Conservation (phyloP, 306 rosid genomes). For the Purshia tridentata region DNA sequence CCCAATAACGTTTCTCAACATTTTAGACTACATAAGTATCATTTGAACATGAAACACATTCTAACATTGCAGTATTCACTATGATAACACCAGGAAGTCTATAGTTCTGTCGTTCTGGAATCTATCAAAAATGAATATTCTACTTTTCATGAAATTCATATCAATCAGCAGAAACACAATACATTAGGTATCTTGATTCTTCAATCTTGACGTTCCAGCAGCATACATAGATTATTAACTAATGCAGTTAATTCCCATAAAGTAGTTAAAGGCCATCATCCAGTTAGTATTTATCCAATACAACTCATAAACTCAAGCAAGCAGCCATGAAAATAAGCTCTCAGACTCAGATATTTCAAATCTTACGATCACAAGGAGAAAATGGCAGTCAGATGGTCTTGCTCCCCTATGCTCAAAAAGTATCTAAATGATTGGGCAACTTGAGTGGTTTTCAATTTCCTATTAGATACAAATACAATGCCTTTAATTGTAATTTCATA, state of each 20-base stretch:
- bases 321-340: background rate
- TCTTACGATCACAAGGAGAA: background rate
- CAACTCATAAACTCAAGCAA: background rate
- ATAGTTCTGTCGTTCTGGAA: background rate
- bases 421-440: background rate
- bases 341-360: background rate
- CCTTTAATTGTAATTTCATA: background rate
- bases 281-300: background rate
- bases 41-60: background rate
- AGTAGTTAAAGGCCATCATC: constrained; percentile 3
- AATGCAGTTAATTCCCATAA: background rate
- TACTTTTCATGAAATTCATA: background rate
- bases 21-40: background rate
- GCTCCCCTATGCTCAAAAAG: background rate
- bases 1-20: background rate
- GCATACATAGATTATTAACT: background rate
- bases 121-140: background rate
- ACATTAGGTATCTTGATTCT: background rate
- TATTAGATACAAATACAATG: background rate
- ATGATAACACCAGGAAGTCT: background rate
- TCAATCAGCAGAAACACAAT: background rate
- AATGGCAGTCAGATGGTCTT: background rate
- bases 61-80: background rate
- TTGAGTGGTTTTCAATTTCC: background rate
- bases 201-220: background rate